Base-by-base conservation (phyloP, 768 basidiomycete species). In the Boletus fagicola region DNA sequence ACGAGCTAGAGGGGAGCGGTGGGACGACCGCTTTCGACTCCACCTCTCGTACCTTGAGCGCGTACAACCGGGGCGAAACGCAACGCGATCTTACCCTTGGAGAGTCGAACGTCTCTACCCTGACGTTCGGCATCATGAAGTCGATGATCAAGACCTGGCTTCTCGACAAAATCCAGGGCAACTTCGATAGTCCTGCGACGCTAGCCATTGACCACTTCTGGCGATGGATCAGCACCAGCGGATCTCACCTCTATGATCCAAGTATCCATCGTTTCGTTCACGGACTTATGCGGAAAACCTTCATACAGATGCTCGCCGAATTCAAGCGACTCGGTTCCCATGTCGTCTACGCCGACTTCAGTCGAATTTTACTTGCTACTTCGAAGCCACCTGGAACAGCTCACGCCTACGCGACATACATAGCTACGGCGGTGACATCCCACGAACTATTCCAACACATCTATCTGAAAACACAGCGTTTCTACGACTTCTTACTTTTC, bases 231-330 rank as follows among this genome's bases (percentile, higher is more conserved):
- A 90, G 87, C 70, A 93, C 93, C 2, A 85, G 82, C 44, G 80
- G 86, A 6, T 90, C 94, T 18, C 81, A 87, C 56, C 84, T 98
- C 77, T 95, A 93, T 69, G 97, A 99, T 67, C 87, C 94, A 2
- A 88, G 92, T 57, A 80, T 99, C 7, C 94, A 98, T 68, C 86
- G 90, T 0, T 99, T 99, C 72, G 77, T 98, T 10, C 89, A 95
- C 63, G 91, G 94, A 15, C 82, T 98, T 47, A 99, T 99, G 97
- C 86, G 92, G 58, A 98, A 99, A 77, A 94, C 92, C 0, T 98
- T 98, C 75, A 90, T 97, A 55, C 97, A 98, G 73, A 80, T 99
- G 61, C 80, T 98, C 22, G 95, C 96, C 15, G 97, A 99, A 72
- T 95, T 98, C 77, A 94, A 90, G 65, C 84, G 97, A 18, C 80